phyloP scores from a whole-genome alignment of 768 basidiomycete species.

The Psilocybe cyanescens region DNA sequence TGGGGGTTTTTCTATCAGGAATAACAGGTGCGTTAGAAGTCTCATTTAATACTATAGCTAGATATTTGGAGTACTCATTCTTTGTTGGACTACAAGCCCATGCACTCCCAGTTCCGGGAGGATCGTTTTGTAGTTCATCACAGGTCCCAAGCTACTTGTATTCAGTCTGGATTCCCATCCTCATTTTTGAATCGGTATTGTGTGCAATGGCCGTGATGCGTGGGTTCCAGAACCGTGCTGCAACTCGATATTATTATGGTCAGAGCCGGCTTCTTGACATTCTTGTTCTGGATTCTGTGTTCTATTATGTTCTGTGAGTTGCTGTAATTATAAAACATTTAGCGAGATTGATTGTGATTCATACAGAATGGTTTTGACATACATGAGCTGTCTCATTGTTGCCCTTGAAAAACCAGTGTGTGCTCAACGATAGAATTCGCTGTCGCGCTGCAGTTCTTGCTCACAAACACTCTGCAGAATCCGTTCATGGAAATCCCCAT shows the following conservation, averaged over 20 bases:
- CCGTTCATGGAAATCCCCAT: not conserved
- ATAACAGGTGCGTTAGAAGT: not conserved
- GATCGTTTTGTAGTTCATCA: not conserved
- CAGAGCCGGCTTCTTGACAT: not conserved
- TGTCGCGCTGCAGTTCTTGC: not conserved
- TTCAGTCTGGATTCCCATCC: not conserved
- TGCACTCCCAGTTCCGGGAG: not conserved
- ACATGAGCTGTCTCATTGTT: not conserved
- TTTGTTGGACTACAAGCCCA: not conserved
- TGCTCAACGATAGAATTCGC: not conserved
- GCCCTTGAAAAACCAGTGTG: not conserved
- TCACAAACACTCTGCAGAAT: not conserved
- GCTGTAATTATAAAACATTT: not conserved
- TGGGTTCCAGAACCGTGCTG: not conserved
- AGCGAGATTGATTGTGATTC: not conserved
- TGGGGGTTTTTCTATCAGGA: not conserved
- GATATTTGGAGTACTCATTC: not conserved
- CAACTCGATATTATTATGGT: not conserved
- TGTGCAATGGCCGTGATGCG: not conserved
- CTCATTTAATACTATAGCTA: too few relatives aligned
- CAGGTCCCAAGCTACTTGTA: not conserved
- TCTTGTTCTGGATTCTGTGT: not conserved
- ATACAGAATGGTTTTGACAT: not conserved
- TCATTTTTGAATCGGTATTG: not conserved
- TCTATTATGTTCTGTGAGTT: not conserved